These are phyloP conservation scores for Tulasnella sp. DNA, from an alignment of 768 basidiomycete genomes.

Conservation along the genomic window DNA sequence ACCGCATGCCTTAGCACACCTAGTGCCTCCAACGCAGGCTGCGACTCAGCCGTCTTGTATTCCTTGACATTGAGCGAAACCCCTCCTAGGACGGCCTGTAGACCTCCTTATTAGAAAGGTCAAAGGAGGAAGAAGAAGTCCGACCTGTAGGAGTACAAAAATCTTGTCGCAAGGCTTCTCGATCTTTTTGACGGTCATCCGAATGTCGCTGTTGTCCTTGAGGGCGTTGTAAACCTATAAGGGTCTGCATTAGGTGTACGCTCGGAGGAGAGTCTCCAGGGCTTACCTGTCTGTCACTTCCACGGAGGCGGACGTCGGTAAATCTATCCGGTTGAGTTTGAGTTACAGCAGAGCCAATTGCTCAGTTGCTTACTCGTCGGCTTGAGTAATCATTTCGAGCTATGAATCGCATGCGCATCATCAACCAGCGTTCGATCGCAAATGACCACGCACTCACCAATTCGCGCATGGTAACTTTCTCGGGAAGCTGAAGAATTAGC, in stretches of 20 bases:
- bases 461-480: slow-evolving; percentile 45
- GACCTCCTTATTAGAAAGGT: slow-evolving; percentile 10
- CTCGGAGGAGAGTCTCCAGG: background rate
- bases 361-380: slow-evolving; percentile 47
- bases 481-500: slow-evolving; percentile 47
- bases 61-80: slow-evolving; percentile 58
- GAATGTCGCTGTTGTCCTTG: slow-evolving; percentile 61
- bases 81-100: slow-evolving; percentile 58
- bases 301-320: slow-evolving; percentile 53
- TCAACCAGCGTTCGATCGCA: background rate
- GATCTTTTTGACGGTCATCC: slow-evolving; percentile 59
- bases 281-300: slow-evolving; percentile 60
- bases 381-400: slow-evolving; percentile 52
- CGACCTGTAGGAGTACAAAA: slow-evolving; percentile 67
- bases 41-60: slow-evolving; percentile 58
- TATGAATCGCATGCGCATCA: slow-evolving; percentile 15
- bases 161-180: slow-evolving; percentile 68
- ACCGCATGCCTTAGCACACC: slow-evolving; percentile 62
- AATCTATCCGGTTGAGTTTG: slow-evolving; percentile 30
- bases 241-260: background rate
- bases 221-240: slow-evolving; percentile 52
- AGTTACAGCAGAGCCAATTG: background rate
- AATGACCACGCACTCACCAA: slow-evolving; percentile 35
- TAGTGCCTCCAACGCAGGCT: slow-evolving; percentile 57
- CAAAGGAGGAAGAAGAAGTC: background rate